Evolutionary conservation across 371 early-diverging fungal species (phyloP).

Genomic region (Parasitella parasitica): DNA sequence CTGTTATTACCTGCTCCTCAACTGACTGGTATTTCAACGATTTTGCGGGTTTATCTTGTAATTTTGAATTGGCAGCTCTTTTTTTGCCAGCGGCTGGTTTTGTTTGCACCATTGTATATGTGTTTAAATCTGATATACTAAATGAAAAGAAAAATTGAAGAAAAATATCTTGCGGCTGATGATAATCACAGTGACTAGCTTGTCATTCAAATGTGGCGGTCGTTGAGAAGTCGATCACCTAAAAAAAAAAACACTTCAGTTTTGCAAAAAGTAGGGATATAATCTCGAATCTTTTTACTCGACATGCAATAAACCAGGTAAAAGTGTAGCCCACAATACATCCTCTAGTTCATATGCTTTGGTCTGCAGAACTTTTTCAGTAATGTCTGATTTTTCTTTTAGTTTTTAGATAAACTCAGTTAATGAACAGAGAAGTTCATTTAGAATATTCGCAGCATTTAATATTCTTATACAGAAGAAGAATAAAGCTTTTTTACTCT

Average conservation of each 20-base stretch:
- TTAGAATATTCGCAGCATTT: too few species aligned
- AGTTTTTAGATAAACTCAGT: too few species aligned
- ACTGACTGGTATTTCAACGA: neutral
- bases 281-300: too few species aligned
- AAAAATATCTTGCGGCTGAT: neutral
- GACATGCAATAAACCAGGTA: too few species aligned
- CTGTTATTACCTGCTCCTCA: neutral
- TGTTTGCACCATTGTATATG: constrained; percentile 1
- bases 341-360: too few species aligned
- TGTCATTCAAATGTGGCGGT: neutral
- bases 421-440: too few species aligned
- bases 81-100: constrained; percentile 5
- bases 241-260: neutral
- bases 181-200: neutral
- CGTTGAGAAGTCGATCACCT: neutral
- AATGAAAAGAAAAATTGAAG: neutral
- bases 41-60: constrained; percentile 10
- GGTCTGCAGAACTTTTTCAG: too few species aligned
- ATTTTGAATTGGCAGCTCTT: constrained; percentile 10
- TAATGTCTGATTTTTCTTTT: too few species aligned
- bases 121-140: neutral
- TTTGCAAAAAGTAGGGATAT: too few species aligned
- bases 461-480: too few species aligned
- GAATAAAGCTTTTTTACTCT: too few species aligned
- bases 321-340: too few species aligned